These are phyloP conservation scores for Sanghuangporus sanghuang DNA, from an alignment of 1,284 basidiomycete species.

Conservation along the genomic window DNA sequence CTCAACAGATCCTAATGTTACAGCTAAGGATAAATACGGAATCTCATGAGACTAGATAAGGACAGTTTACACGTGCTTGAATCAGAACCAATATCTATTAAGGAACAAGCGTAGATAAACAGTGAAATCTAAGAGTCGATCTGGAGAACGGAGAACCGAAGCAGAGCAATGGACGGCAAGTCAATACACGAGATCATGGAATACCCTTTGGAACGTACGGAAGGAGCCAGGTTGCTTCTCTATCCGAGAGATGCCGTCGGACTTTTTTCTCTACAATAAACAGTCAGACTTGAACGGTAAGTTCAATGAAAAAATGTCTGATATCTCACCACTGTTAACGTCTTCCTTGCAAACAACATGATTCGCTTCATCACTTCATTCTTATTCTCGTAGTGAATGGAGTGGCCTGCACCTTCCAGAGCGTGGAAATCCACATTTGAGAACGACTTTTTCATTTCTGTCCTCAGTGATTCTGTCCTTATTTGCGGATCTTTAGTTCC, in stretches of 20 bases:
- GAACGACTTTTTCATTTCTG: conserved; percentile 19
- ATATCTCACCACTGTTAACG: neutral
- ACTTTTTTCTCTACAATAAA: neutral
- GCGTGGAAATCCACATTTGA: neutral
- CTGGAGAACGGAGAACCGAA: neutral
- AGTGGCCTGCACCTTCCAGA: conserved; percentile 6
- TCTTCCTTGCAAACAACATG: neutral
- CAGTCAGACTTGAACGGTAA: neutral
- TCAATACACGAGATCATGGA: neutral
- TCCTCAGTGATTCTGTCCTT: conserved; percentile 24
- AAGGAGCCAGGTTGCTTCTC: neutral
- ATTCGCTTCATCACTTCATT: conserved; percentile 9
- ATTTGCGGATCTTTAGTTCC: conserved; percentile 30
- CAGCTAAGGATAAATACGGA: conserved; percentile 25
- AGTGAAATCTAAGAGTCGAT: neutral
- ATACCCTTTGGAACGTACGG: neutral
- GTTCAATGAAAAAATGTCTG: neutral
- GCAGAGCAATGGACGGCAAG: too few species aligned
- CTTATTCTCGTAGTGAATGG: conserved; percentile 8
- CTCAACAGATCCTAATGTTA: conserved; percentile 28
- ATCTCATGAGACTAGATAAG: conserved; percentile 7
- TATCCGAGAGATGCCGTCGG: neutral
- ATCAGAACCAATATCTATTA: neutral
- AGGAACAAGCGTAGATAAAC: neutral
- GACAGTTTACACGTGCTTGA: neutral